Percentiles rank a stretch among this genome's conserved stretches.
Conservation (phyloP, 2,329 filamentous ascomycete genomes). For the Colletotrichum camelliae region DNA sequence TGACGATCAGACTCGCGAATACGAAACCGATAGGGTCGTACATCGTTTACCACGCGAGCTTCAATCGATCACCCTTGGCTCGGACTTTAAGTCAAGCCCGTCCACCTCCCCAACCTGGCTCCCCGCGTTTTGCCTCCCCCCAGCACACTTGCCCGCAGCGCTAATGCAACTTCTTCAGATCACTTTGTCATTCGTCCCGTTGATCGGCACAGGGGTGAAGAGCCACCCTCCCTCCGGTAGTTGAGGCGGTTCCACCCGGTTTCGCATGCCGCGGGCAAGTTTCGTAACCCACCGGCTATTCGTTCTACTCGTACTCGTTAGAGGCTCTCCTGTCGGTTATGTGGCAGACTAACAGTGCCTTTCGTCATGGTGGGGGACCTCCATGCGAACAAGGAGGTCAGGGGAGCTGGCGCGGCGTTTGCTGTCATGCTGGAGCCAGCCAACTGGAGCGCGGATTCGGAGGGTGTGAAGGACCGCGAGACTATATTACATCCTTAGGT, state of each 20-base stretch:
- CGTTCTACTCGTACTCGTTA: neutral
- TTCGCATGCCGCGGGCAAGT: neutral
- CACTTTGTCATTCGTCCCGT: neutral
- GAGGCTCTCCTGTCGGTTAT: neutral
- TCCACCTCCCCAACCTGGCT: neutral
- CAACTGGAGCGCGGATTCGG: neutral
- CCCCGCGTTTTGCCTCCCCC: neutral
- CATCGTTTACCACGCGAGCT: neutral
- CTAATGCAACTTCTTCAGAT: neutral
- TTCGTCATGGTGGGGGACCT: neutral
- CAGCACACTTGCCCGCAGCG: neutral
- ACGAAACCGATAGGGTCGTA: neutral
- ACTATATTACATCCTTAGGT: slow-evolving; percentile 1
- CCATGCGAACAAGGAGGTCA: neutral
- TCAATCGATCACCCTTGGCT: neutral
- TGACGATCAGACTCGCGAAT: slow-evolving; percentile 2
- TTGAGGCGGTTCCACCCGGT: neutral
- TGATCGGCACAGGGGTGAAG: neutral
- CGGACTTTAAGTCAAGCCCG: neutral
- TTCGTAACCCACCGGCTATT: neutral
- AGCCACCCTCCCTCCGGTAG: neutral
- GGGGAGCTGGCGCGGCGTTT: neutral
- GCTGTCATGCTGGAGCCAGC: neutral
- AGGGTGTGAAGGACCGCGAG: neutral
- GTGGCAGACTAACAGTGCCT: neutral